A percentile compares a stretch with the other conserved stretches of the same genome.
Evolutionary conservation across 345 rosid species (phyloP).

Genomic region (Lepidium didymum): DNA sequence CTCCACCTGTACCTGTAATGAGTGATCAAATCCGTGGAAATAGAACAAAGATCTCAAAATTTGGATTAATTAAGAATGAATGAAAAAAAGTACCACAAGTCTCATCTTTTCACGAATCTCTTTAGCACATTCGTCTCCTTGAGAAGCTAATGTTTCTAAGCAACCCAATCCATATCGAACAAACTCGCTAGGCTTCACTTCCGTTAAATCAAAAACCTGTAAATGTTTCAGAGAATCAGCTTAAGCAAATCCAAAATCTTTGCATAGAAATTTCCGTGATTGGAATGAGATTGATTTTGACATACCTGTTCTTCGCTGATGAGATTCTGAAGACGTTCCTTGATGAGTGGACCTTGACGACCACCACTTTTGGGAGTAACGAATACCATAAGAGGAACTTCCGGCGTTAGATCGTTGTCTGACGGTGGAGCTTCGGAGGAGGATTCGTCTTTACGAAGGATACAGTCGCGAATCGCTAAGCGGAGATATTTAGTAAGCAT

Average conservation of each 20-base stretch:
- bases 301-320: conserved; percentile 73
- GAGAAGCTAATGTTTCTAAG: conserved; percentile 62
- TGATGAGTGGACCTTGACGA: conserved; percentile 67
- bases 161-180: conserved; percentile 73
- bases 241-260: neutral
- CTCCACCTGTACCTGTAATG: conserved; percentile 96
- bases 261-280: neutral
- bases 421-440: conserved; percentile 4
- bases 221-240: neutral
- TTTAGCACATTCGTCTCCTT: conserved; percentile 71
- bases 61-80: neutral
- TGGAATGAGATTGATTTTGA: neutral
- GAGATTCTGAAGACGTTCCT: conserved; percentile 58
- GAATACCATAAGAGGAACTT: conserved; percentile 73
- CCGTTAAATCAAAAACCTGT: conserved; percentile 78
- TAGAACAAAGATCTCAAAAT: neutral
- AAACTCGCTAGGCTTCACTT: conserved; percentile 79
- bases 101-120: conserved; percentile 74
- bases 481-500: conserved; percentile 70
- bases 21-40: conserved; percentile 12
- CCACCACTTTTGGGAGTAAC: conserved; percentile 85
- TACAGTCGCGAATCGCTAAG: conserved; percentile 49
- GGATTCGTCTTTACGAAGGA: conserved; percentile 40
- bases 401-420: conserved; percentile 29
- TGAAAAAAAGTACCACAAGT: conserved; percentile 52